phyloP scores from a whole-genome alignment of 768 basidiomycete species.

The Suillus luteus region DNA sequence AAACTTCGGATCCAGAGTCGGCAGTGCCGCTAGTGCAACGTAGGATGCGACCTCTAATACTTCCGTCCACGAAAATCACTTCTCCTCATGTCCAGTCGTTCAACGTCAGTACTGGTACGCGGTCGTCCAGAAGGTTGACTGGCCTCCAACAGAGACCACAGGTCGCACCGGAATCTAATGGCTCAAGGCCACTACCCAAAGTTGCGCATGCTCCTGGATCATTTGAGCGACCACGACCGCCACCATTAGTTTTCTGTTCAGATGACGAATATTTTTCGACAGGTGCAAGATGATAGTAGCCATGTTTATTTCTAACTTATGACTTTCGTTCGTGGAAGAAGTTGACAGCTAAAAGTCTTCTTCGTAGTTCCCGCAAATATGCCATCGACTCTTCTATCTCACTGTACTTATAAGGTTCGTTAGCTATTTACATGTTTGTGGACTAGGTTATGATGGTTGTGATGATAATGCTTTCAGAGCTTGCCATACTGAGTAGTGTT shows the following conservation, averaged over 20 bases:
- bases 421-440: not conserved
- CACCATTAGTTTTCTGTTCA: constrained; percentile 35
- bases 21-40: not conserved
- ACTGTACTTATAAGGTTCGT: not conserved
- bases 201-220: constrained; percentile 23
- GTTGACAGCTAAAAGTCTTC: not conserved
- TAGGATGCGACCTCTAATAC: constrained; percentile 9
- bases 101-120: constrained; percentile 14
- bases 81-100: constrained; percentile 18
- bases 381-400: not conserved
- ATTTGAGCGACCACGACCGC: constrained; percentile 45
- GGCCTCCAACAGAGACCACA: constrained; percentile 28
- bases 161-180: constrained; percentile 31
- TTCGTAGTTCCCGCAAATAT: not conserved
- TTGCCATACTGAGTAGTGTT: not conserved
- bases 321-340: constrained; percentile 11
- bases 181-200: constrained; percentile 23
- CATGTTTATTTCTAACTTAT: constrained; percentile 2
- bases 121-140: constrained; percentile 30
- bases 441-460: not conserved
- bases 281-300: constrained; percentile 20
- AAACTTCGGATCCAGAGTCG: constrained; percentile 3
- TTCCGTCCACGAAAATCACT: constrained; percentile 24
- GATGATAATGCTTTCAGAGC: not conserved
- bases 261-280: constrained; percentile 15